Evolutionary conservation across 805 yeast species (phyloP), one percentile per base, ranked within the genome.

Genomic region (Ogataea philodendri): DNA sequence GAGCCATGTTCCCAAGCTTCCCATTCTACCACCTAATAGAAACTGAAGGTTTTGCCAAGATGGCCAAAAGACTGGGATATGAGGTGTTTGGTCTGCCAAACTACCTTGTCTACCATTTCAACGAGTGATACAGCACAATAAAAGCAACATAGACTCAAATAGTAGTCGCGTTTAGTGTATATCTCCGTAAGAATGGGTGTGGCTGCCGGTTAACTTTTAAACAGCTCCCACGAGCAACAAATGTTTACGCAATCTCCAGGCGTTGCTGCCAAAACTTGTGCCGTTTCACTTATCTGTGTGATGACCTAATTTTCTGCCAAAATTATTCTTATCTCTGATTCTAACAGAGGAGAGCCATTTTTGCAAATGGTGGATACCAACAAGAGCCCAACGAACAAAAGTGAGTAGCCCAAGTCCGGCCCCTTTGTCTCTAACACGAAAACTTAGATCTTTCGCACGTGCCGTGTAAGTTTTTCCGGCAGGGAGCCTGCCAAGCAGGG

Each of bases 1-100:
- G 99, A 33, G 97, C 97, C 37, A 90, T 93, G 97, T 93, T 93
- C 76, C 98, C 99, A 11, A 85, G 94, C 32, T 93, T 93, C 76
- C 93, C 98, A 42, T 93, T 93, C 70, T 89, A 90, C 60, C 95
- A 93, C 60, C 72, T 93, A 60, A 88, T 93, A 46, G 98, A 93
- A 67, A 89, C 97, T 7, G 98, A 93, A 65, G 98, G 98, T 11
- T 93, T 93, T 63, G 97, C 93, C n/a, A 83, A 82, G 62, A 93
- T 93, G 97, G 96, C 96, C 27, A 87, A 88, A 62, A 72, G 97
- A 51, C 70, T 93, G 45, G 95, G 95, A 20, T 89, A 93, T 62
- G 84, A 82, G 51, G 88, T 89, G 15, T 82, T 70, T 57, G 99
- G 99, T 5, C 71, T 93, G 55, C 98, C 97, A 36, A 88, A 93